These are phyloP conservation scores for Globisporangium paroecandrum DNA, from an alignment of 352 stramenopile species.

Conservation along the genomic window DNA sequence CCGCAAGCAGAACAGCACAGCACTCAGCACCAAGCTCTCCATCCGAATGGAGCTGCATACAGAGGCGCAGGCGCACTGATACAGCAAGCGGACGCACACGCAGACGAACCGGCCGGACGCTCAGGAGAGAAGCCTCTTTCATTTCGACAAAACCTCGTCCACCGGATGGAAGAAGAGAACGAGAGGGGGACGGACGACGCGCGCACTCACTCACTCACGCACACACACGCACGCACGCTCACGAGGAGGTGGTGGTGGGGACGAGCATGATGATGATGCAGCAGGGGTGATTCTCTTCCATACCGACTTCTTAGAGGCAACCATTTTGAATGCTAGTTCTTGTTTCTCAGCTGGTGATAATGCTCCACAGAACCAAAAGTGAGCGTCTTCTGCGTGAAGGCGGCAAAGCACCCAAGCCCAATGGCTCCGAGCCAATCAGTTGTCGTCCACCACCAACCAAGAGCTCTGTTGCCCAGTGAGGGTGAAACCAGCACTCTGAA, in stretches of 20 bases:
- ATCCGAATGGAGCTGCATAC: neutral
- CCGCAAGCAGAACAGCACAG: neutral
- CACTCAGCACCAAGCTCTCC: no score
- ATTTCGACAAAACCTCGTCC: constrained; percentile 42
- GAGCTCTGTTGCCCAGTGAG: neutral
- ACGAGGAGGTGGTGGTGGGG: neutral
- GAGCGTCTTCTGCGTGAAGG: constrained; percentile 1
- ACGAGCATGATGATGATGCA: constrained; percentile 11
- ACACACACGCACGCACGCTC: constrained; percentile 13
- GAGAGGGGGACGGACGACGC: constrained; percentile 8
- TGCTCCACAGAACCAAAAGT: constrained; percentile 65
- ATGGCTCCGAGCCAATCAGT: constrained; percentile 13
- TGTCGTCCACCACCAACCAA: constrained; percentile 16
- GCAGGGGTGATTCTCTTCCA: constrained; percentile 37
- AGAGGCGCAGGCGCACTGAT: neutral
- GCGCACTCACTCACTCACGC: constrained; percentile 5
- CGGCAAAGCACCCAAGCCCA: neutral
- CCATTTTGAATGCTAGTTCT: constrained; percentile 70
- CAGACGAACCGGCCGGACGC: neutral
- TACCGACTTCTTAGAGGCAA: constrained; percentile 91
- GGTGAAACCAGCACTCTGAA: no score
- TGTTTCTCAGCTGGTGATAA: constrained; percentile 63
- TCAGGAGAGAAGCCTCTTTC: constrained; percentile 6
- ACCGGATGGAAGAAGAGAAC: constrained; percentile 47
- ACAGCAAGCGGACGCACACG: neutral